Base-by-base conservation (phyloP, 2,329 filamentous ascomycete species). In the Colletotrichum tanaceti region DNA sequence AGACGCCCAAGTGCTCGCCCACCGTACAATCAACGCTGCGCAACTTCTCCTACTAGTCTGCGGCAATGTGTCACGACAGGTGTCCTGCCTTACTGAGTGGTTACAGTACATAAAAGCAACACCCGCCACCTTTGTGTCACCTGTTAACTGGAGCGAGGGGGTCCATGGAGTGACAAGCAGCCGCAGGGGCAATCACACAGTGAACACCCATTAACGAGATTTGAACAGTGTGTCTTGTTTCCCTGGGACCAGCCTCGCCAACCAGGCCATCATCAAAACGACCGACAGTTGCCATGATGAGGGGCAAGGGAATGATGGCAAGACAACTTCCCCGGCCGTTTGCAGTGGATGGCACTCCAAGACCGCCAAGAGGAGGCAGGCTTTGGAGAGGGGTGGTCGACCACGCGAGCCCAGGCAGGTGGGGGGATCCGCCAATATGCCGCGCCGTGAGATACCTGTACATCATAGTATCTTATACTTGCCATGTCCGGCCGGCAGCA, bases 371-470 rank as follows among this genome's bases (percentile, higher is more conserved):
- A 59, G 47, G 32, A 24, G 35, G 58, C 32, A 61, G 39, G 16
- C 11, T 32, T 32, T 59, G 41, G 13, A 24, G 41, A 49, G 43
- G 46, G 47, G 47, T 39, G 39, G 41, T 32, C n/a, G 24, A 68
- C 61, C 55, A 65, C 61, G 61, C 54, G 47, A 54, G 62, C 43
- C 35, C 20, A 53, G 32, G 41, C 61, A 65, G 28, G 28, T 6
- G 28, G 28, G 54, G 53, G 61, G 35, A 49, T 58, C 54, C 54
- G 65, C 55, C 65, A 68, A 59, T 65, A 54, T 59, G 65, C 54
- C n/a, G n/a, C 61, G 61, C 24, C 41, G 41, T 58, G 53, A 46
- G 41, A 64, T 49, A n/a, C n/a, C n/a, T n/a, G n/a, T n/a, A n/a
- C n/a, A n/a, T n/a, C n/a, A n/a, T n/a, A n/a, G n/a, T n/a, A n/a